Base-by-base conservation (phyloP, 192 early-diverging fungal species). In the Geosiphon pyriformis region DNA sequence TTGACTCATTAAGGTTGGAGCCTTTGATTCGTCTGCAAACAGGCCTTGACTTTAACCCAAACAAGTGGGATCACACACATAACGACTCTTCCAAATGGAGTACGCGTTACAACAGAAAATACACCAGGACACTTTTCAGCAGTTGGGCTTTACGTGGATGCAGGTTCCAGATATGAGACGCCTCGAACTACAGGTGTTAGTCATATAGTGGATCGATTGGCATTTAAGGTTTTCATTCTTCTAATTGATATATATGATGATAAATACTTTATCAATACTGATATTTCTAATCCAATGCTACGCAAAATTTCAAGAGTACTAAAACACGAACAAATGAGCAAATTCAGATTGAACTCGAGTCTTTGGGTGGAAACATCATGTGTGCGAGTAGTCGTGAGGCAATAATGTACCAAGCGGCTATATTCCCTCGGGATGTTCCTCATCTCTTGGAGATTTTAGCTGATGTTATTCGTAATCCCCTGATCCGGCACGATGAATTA, bases 371-470 rank as follows among this genome's bases (percentile, higher is more conserved):
- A 18, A 94, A 93, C 53, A 83, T 96, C 17, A 86, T 91, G 80
- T 89, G 94, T 62, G 90, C 93, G 20, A 87, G 88, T 51, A 89
- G 92, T 23, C 86, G 94, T 31, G 96, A 98, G 72, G 82, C 89
- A 57, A 94, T 98, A 76, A 92, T 94, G 86, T 98, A 96, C 73
- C 94, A 95, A 72, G 88, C 90, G 4, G 87, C 92, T 4, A 87
- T 98, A 25, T 94, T 98, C 70, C 85, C 82, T 3, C 84, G 92
- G 67, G 93, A 96, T 74, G 67, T 94, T 23, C 71, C 77, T 0
- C 77, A 83, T 20, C 85, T 92, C n/a, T 52, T 95, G 35, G 63
- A 80, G 15, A 76, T 94, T 23, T 83, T 96, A 67, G 83, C 90
- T 0, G 87, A 96, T 54, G 89, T 92, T 7, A 86, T 95, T 25